Conservation (phyloP, 495 filamentous ascomycete species). For the Pyronema domesticum region DNA sequence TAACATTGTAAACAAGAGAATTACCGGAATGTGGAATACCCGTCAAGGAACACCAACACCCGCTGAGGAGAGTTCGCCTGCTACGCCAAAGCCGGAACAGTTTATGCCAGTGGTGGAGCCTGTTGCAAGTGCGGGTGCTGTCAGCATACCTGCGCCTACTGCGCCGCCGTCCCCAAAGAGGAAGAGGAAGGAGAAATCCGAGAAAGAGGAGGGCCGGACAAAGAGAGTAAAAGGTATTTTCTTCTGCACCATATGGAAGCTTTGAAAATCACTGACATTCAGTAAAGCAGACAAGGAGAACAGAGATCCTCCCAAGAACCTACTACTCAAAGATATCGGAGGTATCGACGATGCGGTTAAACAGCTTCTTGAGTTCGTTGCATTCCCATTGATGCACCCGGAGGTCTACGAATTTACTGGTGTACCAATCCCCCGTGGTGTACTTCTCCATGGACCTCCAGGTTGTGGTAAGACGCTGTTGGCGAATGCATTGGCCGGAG, state of each 20-base stretch:
- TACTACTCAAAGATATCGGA: constrained; percentile 66
- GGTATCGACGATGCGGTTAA: constrained; percentile 66
- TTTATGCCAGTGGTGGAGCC: constrained; percentile 2
- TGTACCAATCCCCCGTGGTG: constrained; percentile 66
- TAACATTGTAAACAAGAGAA: constrained; percentile 58
- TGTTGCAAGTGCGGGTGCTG: background rate
- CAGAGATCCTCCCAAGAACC: constrained; percentile 50
- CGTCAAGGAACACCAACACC: constrained; percentile 20
- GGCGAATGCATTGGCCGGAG: constrained; percentile 74
- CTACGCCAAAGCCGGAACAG: constrained; percentile 1
- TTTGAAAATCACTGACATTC: background rate
- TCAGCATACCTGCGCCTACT: constrained; percentile 4
- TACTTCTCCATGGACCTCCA: constrained; percentile 79
- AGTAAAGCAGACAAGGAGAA: constrained; percentile 14
- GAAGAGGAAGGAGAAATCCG: constrained; percentile 22
- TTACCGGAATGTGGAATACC: constrained; percentile 50
- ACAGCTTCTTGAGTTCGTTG: constrained; percentile 61
- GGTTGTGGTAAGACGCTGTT: constrained; percentile 94
- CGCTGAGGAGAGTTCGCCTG: constrained; percentile 7
- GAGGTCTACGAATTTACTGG: constrained; percentile 45
- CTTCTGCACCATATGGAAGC: background rate
- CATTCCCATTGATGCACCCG: constrained; percentile 53
- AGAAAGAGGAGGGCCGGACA: constrained; percentile 12
- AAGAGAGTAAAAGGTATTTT: constrained; percentile 15
- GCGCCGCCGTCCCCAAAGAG: constrained; percentile 10